Percentiles rank a stretch among this genome's conserved stretches.
phyloP scores from a whole-genome alignment of 2,329 filamentous ascomycete genomes.

The Calonectria crousiana region DNA sequence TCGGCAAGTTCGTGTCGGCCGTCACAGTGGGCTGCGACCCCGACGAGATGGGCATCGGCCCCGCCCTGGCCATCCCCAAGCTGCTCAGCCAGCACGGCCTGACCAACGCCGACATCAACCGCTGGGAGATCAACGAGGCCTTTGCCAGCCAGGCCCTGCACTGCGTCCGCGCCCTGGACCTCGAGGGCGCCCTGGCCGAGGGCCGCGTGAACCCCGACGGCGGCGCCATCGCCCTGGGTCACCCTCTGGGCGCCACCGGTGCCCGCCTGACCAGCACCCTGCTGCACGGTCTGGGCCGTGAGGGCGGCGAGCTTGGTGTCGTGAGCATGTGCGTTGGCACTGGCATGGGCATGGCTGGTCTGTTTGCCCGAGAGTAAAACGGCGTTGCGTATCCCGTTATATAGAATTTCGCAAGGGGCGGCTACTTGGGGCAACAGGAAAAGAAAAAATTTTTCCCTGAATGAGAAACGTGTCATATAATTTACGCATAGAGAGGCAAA shows the following conservation, averaged over 20 bases:
- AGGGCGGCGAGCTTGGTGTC: conserved; percentile 81
- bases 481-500: background rate
- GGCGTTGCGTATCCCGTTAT: background rate
- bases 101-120: conserved; percentile 74
- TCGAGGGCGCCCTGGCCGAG: conserved; percentile 71
- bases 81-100: conserved; percentile 79
- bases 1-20: conserved; percentile 86
- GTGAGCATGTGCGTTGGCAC: conserved; percentile 92
- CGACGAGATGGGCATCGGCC: conserved; percentile 95
- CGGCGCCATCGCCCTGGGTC: conserved; percentile 93
- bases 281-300: conserved; percentile 74
- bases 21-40: conserved; percentile 83
- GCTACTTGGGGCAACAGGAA: background rate
- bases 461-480: background rate
- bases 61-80: conserved; percentile 87
- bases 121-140: conserved; percentile 96
- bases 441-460: background rate
- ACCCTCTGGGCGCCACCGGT: conserved; percentile 90
- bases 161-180: conserved; percentile 77
- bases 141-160: conserved; percentile 77
- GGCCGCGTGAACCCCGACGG: conserved; percentile 90
- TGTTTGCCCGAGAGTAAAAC: conserved; percentile 41
- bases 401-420: background rate
- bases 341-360: conserved; percentile 43
- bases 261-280: conserved; percentile 83